These are phyloP conservation scores for Pichia sp. DNA, from an alignment of 1,139 yeast genomes.

Conservation along the genomic window DNA sequence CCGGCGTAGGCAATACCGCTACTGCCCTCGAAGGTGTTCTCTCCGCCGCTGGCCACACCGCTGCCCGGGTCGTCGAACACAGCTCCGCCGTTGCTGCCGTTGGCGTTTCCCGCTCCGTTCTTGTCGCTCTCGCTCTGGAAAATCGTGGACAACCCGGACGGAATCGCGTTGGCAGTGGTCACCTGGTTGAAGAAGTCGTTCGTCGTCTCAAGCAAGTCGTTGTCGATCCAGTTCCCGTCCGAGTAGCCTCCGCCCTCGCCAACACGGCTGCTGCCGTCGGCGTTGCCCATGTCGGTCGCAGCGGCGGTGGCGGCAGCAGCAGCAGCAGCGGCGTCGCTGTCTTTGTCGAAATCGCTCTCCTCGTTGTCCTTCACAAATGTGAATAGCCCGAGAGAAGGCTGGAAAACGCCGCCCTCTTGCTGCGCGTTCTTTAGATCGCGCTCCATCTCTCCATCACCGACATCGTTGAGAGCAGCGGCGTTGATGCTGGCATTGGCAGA, in stretches of 20 bases:
- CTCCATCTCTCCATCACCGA: not conserved
- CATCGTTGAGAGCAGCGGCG: not conserved
- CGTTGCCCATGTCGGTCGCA: not conserved
- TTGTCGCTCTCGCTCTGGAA: conserved; percentile 25
- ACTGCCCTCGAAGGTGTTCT: not conserved
- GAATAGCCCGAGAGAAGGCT: conserved; percentile 12
- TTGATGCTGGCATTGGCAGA: not conserved
- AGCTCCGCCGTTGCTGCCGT: not conserved
- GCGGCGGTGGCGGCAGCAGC: too few species aligned
- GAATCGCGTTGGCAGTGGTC: conserved; percentile 22
- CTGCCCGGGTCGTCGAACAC: not conserved
- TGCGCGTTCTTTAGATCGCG: not conserved
- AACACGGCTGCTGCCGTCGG: not conserved
- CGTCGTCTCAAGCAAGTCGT: conserved; percentile 9
- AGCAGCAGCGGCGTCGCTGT: not conserved
- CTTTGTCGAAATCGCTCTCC: not conserved
- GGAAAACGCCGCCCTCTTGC: conserved; percentile 3
- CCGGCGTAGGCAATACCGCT: not conserved
- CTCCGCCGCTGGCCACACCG: conserved; percentile 7
- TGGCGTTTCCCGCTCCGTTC: conserved; percentile 12
- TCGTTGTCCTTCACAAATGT: conserved; percentile 5
- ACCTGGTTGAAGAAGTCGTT: conserved; percentile 23
- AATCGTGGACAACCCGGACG: conserved; percentile 32
- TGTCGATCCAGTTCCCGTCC: conserved; percentile 1
- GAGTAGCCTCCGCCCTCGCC: conserved; percentile 1